A percentile compares a stretch with the other conserved stretches of the same genome.
Evolutionary conservation across 208 protist genomes (phyloP).

Genomic region (Leishmania lainsoni): DNA sequence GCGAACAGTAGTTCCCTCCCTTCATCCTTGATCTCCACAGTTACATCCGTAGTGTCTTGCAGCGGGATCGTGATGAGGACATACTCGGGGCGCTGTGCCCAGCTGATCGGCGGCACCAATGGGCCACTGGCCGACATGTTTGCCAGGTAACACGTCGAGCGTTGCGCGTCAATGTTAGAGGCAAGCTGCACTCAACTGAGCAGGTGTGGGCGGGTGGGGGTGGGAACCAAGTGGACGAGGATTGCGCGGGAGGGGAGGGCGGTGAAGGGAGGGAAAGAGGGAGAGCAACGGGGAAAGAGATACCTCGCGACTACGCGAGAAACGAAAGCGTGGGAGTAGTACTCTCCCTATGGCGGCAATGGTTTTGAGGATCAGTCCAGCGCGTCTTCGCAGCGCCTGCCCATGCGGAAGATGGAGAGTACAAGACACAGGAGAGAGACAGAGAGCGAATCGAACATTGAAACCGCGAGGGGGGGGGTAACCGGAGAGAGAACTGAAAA

Average conservation of each 20-base stretch:
- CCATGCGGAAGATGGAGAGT: not conserved
- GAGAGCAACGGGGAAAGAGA: not conserved
- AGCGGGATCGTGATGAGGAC: slow-evolving; percentile 81
- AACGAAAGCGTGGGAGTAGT: not conserved
- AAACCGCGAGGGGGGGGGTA: not conserved
- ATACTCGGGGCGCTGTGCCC: slow-evolving; percentile 83
- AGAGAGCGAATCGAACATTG: not conserved
- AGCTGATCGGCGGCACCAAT: slow-evolving; percentile 70
- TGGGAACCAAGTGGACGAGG: not conserved
- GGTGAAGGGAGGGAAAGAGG: not conserved
- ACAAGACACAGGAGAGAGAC: not conserved
- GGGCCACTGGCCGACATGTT: slow-evolving; percentile 26
- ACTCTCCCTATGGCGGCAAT: not conserved
- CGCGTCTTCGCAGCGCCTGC: not conserved
- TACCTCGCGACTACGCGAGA: not conserved
- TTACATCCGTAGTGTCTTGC: slow-evolving; percentile 73
- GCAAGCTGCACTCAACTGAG: not conserved
- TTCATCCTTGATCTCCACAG: slow-evolving; percentile 57
- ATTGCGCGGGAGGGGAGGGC: not conserved
- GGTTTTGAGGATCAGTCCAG: not conserved
- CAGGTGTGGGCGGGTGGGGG: not conserved
- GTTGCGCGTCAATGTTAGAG: not conserved
- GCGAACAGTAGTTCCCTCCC: slow-evolving; percentile 51
- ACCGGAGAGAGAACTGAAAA: not conserved
- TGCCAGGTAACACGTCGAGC: no score